Evolutionary conservation across 768 basidiomycete genomes (phyloP), one percentile per base, ranked within the genome.

Genomic region (Leccinellum luteum): DNA sequence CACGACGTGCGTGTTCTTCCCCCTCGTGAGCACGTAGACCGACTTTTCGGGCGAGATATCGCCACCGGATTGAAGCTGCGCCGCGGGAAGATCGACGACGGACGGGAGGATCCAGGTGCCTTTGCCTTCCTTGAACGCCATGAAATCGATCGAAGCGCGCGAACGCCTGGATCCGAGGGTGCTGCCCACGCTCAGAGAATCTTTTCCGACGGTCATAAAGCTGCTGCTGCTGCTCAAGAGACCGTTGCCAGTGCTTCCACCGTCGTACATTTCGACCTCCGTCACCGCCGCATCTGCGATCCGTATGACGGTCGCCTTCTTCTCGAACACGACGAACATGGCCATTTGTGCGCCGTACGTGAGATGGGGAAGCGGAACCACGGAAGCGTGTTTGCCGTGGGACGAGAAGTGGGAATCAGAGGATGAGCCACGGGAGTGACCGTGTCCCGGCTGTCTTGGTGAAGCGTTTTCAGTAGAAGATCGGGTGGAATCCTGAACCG

Each of bases 251-350:
- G 44, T 49, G 41, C 64, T 54, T 53, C 58, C 61, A 6, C 63
- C 51, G 13, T 81, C 80, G 59, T 78, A 81, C 54, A 92, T 72
- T 43, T 89, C 85, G 25, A 93, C 78, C 69, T 94, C 92, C 32
- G 86, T 83, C 7, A 92, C 92, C 23, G 88, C 85, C 30, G 92
- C 84, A 69, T 93, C 91, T 6, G 84, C 82, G 23, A 93, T 69
- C 21, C 92, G 87, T 62, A 94, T 92, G 72, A 90, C 75, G n/a
- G 85, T 83, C 3, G 90, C 90, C 66, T 90, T 94, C 75, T 93
- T 93, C 70, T 94, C 92, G 67, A 94, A 94, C 23, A 86, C 75
- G 56, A 90, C 84, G 66, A 92, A 92, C n/a, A 94, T 74, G 62
- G 84, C 85, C 65, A 90, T 82, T 62, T 92, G 90, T 5, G 81